These are phyloP conservation scores for Chaetoscypha palmicola DNA, from an alignment of 2,329 filamentous ascomycete genomes.

Conservation along the genomic window DNA sequence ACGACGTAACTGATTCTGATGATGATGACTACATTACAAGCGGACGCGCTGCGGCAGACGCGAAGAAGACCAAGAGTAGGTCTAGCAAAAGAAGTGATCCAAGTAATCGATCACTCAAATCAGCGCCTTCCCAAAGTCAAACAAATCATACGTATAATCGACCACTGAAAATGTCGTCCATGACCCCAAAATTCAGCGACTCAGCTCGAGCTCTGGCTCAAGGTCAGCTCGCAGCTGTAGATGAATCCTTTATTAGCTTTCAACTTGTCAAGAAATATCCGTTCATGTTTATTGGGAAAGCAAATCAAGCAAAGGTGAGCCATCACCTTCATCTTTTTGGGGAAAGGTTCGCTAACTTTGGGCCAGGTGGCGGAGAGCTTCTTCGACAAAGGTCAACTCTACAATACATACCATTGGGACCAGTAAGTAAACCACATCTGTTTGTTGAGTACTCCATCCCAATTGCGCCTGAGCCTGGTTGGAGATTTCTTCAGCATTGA, in stretches of 20 bases:
- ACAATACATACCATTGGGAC: constrained; percentile 62
- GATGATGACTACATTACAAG: neutral
- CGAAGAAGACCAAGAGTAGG: too few relatives aligned
- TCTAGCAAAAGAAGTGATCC: too few relatives aligned
- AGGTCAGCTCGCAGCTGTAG: constrained; percentile 24
- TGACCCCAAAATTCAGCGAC: neutral
- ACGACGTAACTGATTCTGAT: neutral
- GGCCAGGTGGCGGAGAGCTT: constrained; percentile 30
- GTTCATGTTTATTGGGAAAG: constrained; percentile 48
- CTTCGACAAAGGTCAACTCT: constrained; percentile 53
- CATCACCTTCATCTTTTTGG: too few relatives aligned
- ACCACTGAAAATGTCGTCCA: too few relatives aligned
- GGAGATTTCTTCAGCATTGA: too few relatives aligned
- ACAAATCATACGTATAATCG: too few relatives aligned
- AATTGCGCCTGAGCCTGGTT: too few relatives aligned
- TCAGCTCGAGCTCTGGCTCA: constrained; percentile 9
- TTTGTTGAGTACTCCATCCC: too few relatives aligned
- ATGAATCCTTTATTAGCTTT: constrained; percentile 42
- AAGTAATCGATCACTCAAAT: too few relatives aligned
- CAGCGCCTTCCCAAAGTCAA: too few relatives aligned
- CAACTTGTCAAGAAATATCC: constrained; percentile 51
- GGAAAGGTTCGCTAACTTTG: constrained; percentile 24
- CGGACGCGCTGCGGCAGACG: neutral
- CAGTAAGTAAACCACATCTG: too few relatives aligned
- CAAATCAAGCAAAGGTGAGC: constrained; percentile 43